A percentile compares a stretch with the other conserved stretches of the same genome.
These are phyloP conservation scores for Backusella australiensis DNA, from an alignment of 192 early-diverging fungal species.

Conservation along the genomic window DNA sequence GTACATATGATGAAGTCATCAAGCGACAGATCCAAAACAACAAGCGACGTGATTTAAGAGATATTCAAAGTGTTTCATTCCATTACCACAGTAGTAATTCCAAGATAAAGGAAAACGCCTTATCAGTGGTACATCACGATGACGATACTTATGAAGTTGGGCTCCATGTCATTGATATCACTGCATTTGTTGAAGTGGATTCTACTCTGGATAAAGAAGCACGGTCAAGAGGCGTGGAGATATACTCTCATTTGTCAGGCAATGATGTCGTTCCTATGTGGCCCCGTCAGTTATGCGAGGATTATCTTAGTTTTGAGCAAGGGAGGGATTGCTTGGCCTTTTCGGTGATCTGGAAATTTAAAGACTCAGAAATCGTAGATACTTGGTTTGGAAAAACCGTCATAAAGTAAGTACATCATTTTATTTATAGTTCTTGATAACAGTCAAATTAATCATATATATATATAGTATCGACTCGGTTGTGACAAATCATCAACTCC, in stretches of 20 bases:
- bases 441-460: neutral
- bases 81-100: slow-evolving; percentile 58
- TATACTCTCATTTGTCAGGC: slow-evolving; percentile 46
- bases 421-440: neutral
- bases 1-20: neutral
- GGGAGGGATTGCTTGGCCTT: slow-evolving; percentile 87
- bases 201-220: slow-evolving; percentile 93
- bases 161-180: slow-evolving; percentile 90
- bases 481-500: neutral
- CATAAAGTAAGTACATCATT: slow-evolving; percentile 51
- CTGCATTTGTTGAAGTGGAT: slow-evolving; percentile 88
- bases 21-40: slow-evolving; percentile 72
- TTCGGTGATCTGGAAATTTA: slow-evolving; percentile 94
- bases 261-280: slow-evolving; percentile 90
- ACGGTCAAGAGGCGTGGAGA: slow-evolving; percentile 82
- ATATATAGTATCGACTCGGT: neutral
- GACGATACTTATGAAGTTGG: slow-evolving; percentile 72
- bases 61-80: slow-evolving; percentile 73
- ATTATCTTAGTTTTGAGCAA: slow-evolving; percentile 89
- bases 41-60: slow-evolving; percentile 52
- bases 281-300: slow-evolving; percentile 83
- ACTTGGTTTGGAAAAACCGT: slow-evolving; percentile 82
- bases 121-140: slow-evolving; percentile 54
- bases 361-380: slow-evolving; percentile 72
- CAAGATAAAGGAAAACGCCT: slow-evolving; percentile 71